These are phyloP conservation scores for Nidularia sp. DNA, from an alignment of 768 basidiomycete genomes.

Conservation along the genomic window DNA sequence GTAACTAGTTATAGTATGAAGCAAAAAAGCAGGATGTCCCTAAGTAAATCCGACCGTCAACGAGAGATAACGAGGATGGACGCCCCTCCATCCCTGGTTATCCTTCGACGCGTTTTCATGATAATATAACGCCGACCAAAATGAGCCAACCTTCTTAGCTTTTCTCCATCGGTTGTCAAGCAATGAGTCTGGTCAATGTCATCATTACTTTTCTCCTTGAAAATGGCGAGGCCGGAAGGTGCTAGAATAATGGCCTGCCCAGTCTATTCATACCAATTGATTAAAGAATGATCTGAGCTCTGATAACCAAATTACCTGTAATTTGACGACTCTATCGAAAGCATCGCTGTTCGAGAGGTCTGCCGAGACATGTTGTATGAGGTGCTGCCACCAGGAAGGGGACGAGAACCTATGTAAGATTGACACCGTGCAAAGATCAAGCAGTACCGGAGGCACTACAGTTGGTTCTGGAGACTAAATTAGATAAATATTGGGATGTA, in stretches of 20 bases:
- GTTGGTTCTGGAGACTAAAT: slow-evolving; percentile 52
- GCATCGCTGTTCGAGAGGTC: slow-evolving; percentile 55
- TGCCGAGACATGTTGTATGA: slow-evolving; percentile 63
- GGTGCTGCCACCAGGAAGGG: slow-evolving; percentile 70
- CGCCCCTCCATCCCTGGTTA: slow-evolving; percentile 64
- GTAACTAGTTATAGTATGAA: no score
- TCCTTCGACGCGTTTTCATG: slow-evolving; percentile 56
- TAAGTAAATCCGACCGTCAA: not conserved
- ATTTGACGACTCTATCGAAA: slow-evolving; percentile 61
- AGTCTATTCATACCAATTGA: slow-evolving; percentile 37
- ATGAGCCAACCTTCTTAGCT: slow-evolving; percentile 24
- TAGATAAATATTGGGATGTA: not conserved
- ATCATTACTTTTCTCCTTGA: slow-evolving; percentile 13
- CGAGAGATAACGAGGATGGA: slow-evolving; percentile 41
- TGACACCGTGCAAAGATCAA: slow-evolving; percentile 62
- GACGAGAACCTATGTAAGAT: slow-evolving; percentile 77
- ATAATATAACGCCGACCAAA: slow-evolving; percentile 58
- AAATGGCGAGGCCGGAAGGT: slow-evolving; percentile 53
- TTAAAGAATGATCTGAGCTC: not conserved
- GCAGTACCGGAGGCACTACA: slow-evolving; percentile 60
- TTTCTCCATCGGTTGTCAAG: slow-evolving; percentile 1
- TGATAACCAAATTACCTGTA: slow-evolving; percentile 41
- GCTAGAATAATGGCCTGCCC: slow-evolving; percentile 69
- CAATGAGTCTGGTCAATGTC: not conserved
- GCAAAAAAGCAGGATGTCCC: not conserved